Percentiles rank a stretch among this genome's conserved stretches.
Evolutionary conservation across 1,284 basidiomycete species (phyloP).

Genomic region (Microbotryomycetes sp.): DNA sequence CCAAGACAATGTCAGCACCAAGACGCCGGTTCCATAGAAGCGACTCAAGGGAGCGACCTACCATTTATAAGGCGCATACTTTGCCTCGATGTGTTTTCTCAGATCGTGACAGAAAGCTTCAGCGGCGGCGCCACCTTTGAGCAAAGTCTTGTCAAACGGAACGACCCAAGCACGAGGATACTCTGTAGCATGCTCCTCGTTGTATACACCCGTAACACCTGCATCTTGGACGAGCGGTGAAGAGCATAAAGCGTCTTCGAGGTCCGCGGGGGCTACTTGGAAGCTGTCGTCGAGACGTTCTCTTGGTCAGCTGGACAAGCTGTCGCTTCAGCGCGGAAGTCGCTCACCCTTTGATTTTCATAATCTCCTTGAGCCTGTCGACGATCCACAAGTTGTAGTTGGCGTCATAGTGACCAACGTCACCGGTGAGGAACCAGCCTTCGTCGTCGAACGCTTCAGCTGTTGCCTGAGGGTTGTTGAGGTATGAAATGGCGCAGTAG

Average conservation of each 20-base stretch:
- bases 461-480: slow-evolving; percentile 38
- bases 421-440: slow-evolving; percentile 37
- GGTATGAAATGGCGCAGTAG: slow-evolving; percentile 38
- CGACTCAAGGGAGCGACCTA: neutral
- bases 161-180: slow-evolving; percentile 34
- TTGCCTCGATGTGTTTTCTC: slow-evolving; percentile 25
- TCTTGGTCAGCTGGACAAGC: neutral
- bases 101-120: slow-evolving; percentile 16
- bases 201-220: slow-evolving; percentile 35
- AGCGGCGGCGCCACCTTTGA: slow-evolving; percentile 13
- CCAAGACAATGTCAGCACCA: neutral
- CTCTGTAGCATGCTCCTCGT: slow-evolving; percentile 35
- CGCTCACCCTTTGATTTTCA: slow-evolving; percentile 37
- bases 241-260: slow-evolving; percentile 37
- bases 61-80: slow-evolving; percentile 32
- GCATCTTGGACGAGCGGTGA: slow-evolving; percentile 37
- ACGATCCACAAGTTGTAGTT: slow-evolving; percentile 34
- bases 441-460: slow-evolving; percentile 32
- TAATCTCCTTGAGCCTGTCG: slow-evolving; percentile 37
- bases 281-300: slow-evolving; percentile 22
- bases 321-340: neutral
- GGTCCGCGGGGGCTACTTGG: slow-evolving; percentile 39
- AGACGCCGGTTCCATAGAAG: neutral
- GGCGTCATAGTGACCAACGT: slow-evolving; percentile 36
- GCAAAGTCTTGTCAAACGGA: slow-evolving; percentile 25